A percentile compares a stretch with the other conserved stretches of the same genome.
phyloP scores from a whole-genome alignment of 2,329 filamentous ascomycete species.

The Beauveria australis region DNA sequence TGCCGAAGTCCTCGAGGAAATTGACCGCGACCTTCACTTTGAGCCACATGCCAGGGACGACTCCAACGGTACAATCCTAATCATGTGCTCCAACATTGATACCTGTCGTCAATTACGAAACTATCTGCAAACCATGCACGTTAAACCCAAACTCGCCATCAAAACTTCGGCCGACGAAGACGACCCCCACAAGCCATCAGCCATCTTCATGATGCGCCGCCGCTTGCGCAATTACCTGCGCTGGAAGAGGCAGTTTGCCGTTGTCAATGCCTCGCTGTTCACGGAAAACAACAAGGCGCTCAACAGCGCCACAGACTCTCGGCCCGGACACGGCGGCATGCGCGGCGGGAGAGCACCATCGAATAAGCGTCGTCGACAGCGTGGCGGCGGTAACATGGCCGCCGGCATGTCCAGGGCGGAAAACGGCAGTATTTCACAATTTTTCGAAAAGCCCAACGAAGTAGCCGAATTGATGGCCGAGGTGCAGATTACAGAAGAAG shows the following conservation, averaged over 20 bases:
- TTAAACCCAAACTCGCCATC: conserved; percentile 46
- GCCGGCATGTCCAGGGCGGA: conserved; percentile 54
- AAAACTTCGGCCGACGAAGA: conserved; percentile 34
- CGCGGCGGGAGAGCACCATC: conserved; percentile 57
- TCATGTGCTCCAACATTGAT: conserved; percentile 87
- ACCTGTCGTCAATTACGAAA: conserved; percentile 85
- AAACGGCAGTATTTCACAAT: conserved; percentile 65
- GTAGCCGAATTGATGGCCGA: conserved; percentile 77
- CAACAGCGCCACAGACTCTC: conserved; percentile 55
- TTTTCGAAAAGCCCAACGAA: conserved; percentile 75
- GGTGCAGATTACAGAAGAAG: conserved; percentile 68
- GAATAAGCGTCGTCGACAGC: conserved; percentile 78
- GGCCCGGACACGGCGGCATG: conserved; percentile 34
- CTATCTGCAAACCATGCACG: conserved; percentile 84
- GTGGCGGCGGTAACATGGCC: conserved; percentile 63
- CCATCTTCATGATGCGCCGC: conserved; percentile 80
- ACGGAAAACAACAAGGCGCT: conserved; percentile 71
- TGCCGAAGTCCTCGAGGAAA: conserved; percentile 86
- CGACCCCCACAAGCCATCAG: conserved; percentile 56
- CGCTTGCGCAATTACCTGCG: conserved; percentile 78
- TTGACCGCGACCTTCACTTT: conserved; percentile 82
- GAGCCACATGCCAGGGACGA: conserved; percentile 70
- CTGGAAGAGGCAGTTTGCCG: conserved; percentile 86
- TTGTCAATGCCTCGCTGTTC: conserved; percentile 72
- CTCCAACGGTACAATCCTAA: conserved; percentile 83